Base-by-base conservation (phyloP, 2,329 filamentous ascomycete genomes). In the Fusarium bactridioides region DNA sequence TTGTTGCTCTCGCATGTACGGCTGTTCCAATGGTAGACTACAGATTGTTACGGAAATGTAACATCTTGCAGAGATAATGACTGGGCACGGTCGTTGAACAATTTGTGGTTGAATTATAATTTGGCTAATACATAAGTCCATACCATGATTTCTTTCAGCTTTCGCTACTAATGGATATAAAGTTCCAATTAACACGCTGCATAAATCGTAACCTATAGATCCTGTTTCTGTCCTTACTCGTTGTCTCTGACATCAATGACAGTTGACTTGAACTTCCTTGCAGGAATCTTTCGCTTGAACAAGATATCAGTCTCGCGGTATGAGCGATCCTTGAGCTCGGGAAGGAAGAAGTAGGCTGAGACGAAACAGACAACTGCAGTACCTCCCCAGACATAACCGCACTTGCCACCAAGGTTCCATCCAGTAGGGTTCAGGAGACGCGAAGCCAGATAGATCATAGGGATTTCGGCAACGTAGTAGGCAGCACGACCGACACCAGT, bases 391-490 rank as follows among this genome's bases (percentile, higher is more conserved):
- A 89, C 82, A 79, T 88, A 90, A 63, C 87, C 90, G 76, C 86
- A 86, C 82, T 85, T 87, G 78, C 86, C 86, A 38, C 83, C 86
- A 40, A 87, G 80, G 78, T 86, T 79, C 59, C 82, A 73, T 80
- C 83, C 84, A 3, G 79, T 81, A 5, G 84, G 79, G 84, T 90
- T 91, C 69, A 91, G 87, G 85, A 91, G 87, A 72, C 85, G 89
- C 70, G 84, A 87, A 4, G 84, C 79, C 9, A 90, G 84, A 85
- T 89, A 91, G 77, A 92, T 92, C 77, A 88, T 90, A 73, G 90
- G 89, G 79, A 92, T 91, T 65, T 92, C 86, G 62, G 90, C 84
- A 10, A 90, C 72, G 80, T 92, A 92, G 84, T 92, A 92, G 16
- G 84, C 81, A 64, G 81, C 90, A 77, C 90, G 89, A 77, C 90